Conservation (phyloP, 768 basidiomycete species). For the Pisolithus microcarpus region DNA sequence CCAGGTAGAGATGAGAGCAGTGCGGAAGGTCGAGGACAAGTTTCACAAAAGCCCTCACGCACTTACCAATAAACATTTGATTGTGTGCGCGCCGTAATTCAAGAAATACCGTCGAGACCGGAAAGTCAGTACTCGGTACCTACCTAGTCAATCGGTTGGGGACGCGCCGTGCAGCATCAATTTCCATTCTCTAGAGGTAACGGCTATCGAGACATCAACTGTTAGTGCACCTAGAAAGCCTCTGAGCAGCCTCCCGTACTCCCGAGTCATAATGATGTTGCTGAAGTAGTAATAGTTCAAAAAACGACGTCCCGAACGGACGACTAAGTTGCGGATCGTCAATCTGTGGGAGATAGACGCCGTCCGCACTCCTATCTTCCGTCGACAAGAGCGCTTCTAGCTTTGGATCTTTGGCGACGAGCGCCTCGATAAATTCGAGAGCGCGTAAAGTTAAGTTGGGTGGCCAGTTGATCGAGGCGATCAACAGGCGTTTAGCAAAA, state of each 20-base stretch:
- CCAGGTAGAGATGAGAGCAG: too few relatives aligned
- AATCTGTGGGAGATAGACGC: slow-evolving; percentile 76
- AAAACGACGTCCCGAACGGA: slow-evolving; percentile 81
- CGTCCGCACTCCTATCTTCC: slow-evolving; percentile 79
- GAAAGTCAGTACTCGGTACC: too few relatives aligned
- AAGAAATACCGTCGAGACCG: too few relatives aligned
- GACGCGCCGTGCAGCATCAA: too few relatives aligned
- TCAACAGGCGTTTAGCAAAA: slow-evolving; percentile 29
- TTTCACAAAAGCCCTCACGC: too few relatives aligned
- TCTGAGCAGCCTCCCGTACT: slow-evolving; percentile 61
- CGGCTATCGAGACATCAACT: slow-evolving; percentile 26
- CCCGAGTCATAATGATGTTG: slow-evolving; percentile 56
- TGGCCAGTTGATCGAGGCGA: slow-evolving; percentile 77
- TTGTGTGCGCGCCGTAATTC: too few relatives aligned
- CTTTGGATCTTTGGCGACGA: slow-evolving; percentile 72
- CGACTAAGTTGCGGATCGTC: slow-evolving; percentile 85
- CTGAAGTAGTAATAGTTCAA: slow-evolving; percentile 69
- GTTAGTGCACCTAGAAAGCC: slow-evolving; percentile 41
- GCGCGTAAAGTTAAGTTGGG: slow-evolving; percentile 42
- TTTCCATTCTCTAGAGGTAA: background rate
- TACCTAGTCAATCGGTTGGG: too few relatives aligned
- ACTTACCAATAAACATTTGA: too few relatives aligned
- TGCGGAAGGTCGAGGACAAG: too few relatives aligned
- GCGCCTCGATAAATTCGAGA: slow-evolving; percentile 62
- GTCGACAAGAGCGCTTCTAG: slow-evolving; percentile 81